phyloP scores from a whole-genome alignment of 202 grass and related monocot genomes.

The Musa balbisiana region DNA sequence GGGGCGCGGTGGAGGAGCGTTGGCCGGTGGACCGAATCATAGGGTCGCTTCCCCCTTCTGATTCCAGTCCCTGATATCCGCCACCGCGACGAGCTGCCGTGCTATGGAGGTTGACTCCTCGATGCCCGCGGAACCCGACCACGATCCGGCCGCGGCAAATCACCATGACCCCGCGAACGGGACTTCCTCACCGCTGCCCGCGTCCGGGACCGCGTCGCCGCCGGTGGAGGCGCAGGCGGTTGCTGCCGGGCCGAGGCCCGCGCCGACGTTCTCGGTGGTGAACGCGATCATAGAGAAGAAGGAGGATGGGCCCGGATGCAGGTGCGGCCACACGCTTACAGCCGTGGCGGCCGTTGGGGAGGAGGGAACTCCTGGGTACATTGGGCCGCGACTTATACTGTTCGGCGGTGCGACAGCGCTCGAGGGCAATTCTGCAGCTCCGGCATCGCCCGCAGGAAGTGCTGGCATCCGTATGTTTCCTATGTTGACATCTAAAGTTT shows the following conservation, averaged over 20 bases:
- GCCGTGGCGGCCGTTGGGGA: constrained; percentile 78
- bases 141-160: constrained; percentile 40
- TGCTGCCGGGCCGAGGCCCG: constrained; percentile 49
- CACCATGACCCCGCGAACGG: constrained; percentile 25
- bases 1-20: neutral
- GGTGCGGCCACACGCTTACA: constrained; percentile 91
- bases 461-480: constrained; percentile 84
- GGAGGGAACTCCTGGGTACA: constrained; percentile 65
- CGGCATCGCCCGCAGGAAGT: constrained; percentile 66
- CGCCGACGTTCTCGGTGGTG: constrained; percentile 66
- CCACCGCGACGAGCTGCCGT: neutral
- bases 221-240: constrained; percentile 14
- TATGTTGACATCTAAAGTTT: constrained; percentile 14
- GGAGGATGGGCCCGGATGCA: constrained; percentile 81
- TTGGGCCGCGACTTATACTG: constrained; percentile 71
- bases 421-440: constrained; percentile 78
- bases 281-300: constrained; percentile 84
- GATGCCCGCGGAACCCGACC: constrained; percentile 73
- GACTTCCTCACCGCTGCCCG: constrained; percentile 14
- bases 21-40: neutral
- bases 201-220: constrained; percentile 29
- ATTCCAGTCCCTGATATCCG: neutral
- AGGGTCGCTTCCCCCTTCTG: neutral
- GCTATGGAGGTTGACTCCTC: constrained; percentile 80
- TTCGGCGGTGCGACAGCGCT: constrained; percentile 91